Evolutionary conservation across 306 rosid genomes (phyloP).

Genomic region (Sphenostylis stenocarpa): DNA sequence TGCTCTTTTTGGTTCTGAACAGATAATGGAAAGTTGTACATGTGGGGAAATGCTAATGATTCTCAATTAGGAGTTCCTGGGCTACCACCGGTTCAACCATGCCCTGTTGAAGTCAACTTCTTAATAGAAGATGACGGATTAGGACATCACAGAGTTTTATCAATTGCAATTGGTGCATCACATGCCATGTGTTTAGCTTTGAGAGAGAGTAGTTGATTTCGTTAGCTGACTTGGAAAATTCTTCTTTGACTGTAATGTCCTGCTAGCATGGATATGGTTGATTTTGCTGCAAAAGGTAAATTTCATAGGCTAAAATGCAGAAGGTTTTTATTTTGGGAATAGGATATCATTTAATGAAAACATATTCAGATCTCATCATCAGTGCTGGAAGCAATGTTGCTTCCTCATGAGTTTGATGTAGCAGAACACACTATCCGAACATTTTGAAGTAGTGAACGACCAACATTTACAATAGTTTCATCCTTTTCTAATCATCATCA

Average conservation of each 20-base stretch:
- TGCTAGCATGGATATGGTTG: background rate
- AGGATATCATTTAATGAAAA: background rate
- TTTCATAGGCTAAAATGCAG: slow-evolving; percentile 13
- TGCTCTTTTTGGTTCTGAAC: slow-evolving; percentile 32
- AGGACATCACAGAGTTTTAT: slow-evolving; percentile 71
- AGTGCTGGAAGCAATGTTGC: background rate
- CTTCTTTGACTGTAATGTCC: background rate
- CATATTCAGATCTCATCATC: slow-evolving; percentile 16
- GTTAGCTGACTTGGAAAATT: background rate
- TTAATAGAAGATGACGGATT: slow-evolving; percentile 75
- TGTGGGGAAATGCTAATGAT: slow-evolving; percentile 85
- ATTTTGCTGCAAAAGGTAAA: slow-evolving; percentile 21
- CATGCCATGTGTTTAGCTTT: slow-evolving; percentile 81
- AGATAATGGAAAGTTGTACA: slow-evolving; percentile 81
- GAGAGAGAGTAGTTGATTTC: slow-evolving; percentile 43
- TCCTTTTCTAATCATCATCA: background rate
- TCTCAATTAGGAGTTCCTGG: slow-evolving; percentile 95
- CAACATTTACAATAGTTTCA: background rate
- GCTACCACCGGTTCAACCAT: slow-evolving; percentile 64
- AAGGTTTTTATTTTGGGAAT: background rate
- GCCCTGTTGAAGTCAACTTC: slow-evolving; percentile 77
- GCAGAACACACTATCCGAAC: background rate
- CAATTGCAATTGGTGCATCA: slow-evolving; percentile 76
- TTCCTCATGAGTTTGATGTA: background rate
- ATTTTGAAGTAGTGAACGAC: background rate